Evolutionary conservation across 768 basidiomycete species (phyloP).

Genomic region (Podaxis sp.): DNA sequence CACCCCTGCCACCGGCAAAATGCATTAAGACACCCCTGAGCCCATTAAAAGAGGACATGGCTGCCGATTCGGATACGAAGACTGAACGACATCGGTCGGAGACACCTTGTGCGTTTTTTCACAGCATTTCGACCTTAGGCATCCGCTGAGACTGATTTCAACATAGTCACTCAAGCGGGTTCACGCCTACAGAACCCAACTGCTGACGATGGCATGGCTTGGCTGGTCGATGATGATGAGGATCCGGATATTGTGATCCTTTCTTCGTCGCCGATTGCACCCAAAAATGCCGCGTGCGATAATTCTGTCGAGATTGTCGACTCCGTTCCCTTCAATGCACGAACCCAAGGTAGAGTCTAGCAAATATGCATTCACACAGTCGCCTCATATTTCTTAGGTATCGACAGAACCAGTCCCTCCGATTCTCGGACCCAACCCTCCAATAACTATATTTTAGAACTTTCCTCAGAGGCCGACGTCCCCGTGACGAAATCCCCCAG

Average conservation of each 20-base stretch:
- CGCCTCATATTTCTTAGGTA: not conserved
- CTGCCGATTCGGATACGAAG: not conserved
- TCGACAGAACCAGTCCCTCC: not conserved
- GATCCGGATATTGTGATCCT: constrained; percentile 55
- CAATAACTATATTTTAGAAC: not conserved
- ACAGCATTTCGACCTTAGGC: not conserved
- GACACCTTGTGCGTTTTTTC: constrained; percentile 3
- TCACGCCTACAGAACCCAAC: not conserved
- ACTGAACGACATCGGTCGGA: not conserved
- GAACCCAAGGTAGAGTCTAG: not conserved
- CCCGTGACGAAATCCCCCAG: not conserved
- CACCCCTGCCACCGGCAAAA: not conserved
- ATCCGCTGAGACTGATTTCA: not conserved
- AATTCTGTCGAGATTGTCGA: constrained; percentile 29
- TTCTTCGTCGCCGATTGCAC: constrained; percentile 46
- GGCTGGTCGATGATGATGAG: constrained; percentile 67
- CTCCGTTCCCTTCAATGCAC: constrained; percentile 1
- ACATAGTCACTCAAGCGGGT: constrained; percentile 7
- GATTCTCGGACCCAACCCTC: not conserved
- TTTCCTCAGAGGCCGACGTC: constrained; percentile 5
- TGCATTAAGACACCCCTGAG: not conserved
- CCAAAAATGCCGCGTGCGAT: constrained; percentile 17
- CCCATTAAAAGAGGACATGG: not conserved
- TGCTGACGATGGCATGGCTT: constrained; percentile 49
- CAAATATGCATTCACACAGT: not conserved